Base-by-base conservation (phyloP, 331 rosid genomes). In the Erythrophleum ivorense region DNA sequence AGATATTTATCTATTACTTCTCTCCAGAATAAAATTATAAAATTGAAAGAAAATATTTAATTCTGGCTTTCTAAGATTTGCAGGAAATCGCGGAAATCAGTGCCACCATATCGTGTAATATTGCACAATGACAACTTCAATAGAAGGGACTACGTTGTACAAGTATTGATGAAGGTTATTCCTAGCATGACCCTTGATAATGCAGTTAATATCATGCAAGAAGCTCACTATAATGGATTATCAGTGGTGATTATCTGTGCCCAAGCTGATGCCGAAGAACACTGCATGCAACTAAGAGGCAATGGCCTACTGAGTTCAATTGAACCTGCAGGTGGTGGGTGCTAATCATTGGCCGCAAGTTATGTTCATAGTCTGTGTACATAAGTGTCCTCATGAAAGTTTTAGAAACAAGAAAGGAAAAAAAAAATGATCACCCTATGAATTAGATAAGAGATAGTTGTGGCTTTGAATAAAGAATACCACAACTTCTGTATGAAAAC, bases 201-300 rank as follows among this genome's bases (percentile, higher is more conserved):
- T 78, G 97, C 97, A 54, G 93, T 92, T 67, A 92, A 94, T 66
- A 88, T 94, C 82, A 91, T 94, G 97, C 98, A 92, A 85, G 98
- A 92, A 80, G 97, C 98, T 2, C 97, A 94, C 80, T 24, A 79
- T 64, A 94, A 91, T 81, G 97, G 98, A 71, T 62, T 94, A 88
- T 74, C 97, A 1, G 96, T 94, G 85, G 98, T 94, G 38, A 92
- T 94, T 49, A 85, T 92, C 76, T 94, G 98, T 64, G 87, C 91
- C 16, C 98, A 94, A 85, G 93, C 87, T 16, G 97, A 94, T 79
- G 98, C 98, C 19, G 97, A 92, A 86, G 97, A 91, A 24, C 94
- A 94, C 83, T 92, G 98, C 89, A 90, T 81, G 90, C 97, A 92
- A 67, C 90, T 92, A 6, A 85, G 97, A 82, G 97, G 96, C 76